Evolutionary conservation across 257 asterid species (phyloP).

Genomic region (Phtheirospermum japonicum): DNA sequence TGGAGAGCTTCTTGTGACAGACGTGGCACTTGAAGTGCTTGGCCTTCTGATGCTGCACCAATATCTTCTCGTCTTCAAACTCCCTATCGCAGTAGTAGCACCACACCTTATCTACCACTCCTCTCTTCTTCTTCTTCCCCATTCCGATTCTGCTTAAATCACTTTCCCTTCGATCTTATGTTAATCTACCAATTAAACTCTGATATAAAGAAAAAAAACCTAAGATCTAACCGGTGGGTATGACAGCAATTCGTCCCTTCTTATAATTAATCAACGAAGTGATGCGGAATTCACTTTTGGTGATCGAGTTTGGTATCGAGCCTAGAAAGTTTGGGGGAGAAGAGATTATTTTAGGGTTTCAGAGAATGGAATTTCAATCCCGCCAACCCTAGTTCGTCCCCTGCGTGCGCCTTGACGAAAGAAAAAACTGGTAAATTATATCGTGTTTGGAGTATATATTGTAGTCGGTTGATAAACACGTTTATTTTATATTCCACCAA

Average conservation of each 20-base stretch:
- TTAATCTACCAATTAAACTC: conserved; percentile 8
- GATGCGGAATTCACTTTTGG: neutral
- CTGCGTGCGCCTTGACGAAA: neutral
- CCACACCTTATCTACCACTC: conserved; percentile 70
- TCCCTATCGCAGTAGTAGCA: conserved; percentile 96
- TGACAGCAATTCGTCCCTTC: conserved; percentile 4
- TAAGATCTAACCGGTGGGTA: conserved; percentile 23
- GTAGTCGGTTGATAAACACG: conserved; percentile 5
- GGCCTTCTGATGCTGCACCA: conserved; percentile 98
- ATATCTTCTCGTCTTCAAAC: conserved; percentile 93
- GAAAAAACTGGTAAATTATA: neutral
- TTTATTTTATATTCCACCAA: neutral
- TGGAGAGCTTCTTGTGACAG: conserved; percentile 95
- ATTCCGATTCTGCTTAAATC: conserved; percentile 29
- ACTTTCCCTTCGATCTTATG: conserved; percentile 1
- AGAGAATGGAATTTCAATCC: conserved; percentile 10
- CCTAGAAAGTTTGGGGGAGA: neutral
- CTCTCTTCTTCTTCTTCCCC: conserved; percentile 98
- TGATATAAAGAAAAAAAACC: neutral
- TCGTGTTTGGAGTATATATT: neutral
- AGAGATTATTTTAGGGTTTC: conserved; percentile 32
- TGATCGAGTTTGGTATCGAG: neutral
- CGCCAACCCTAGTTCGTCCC: conserved; percentile 12
- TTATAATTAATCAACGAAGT: neutral
- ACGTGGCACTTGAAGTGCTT: conserved; percentile 95